These are phyloP conservation scores for Fagus crenata DNA, from an alignment of 306 rosid species.

Conservation along the genomic window DNA sequence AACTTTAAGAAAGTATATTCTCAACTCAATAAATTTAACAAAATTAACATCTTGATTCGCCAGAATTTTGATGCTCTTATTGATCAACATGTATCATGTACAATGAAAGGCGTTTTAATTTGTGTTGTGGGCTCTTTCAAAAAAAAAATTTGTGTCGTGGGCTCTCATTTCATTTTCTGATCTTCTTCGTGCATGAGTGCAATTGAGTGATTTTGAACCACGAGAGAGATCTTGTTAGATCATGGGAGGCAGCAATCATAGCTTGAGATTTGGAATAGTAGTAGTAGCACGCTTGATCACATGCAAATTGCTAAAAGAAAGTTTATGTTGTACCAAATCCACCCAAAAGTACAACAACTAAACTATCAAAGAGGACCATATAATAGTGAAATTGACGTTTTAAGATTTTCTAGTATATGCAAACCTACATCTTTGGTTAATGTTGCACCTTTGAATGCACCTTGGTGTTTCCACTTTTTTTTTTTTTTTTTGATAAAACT, in stretches of 20 bases:
- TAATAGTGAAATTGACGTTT: no score
- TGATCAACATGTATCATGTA: slow-evolving; percentile 6
- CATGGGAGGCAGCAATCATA: slow-evolving; percentile 64
- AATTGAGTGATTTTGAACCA: slow-evolving; percentile 36
- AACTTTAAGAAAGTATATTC: no score
- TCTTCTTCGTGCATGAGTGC: slow-evolving; percentile 30
- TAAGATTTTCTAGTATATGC: no score
- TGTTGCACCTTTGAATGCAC: not conserved
- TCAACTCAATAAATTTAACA: no score
- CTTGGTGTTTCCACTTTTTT: no score
- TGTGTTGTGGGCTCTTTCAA: slow-evolving; percentile 3
- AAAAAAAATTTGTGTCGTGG: not conserved
- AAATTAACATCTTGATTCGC: no score
- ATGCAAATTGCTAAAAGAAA: not conserved
- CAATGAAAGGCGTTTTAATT: not conserved
- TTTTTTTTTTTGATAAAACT: no score
- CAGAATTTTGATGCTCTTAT: no score
- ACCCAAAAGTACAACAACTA: not conserved
- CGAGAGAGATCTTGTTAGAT: slow-evolving; percentile 37
- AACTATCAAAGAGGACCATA: no score
- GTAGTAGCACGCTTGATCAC: slow-evolving; percentile 10
- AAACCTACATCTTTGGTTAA: no score
- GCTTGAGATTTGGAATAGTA: slow-evolving; percentile 8
- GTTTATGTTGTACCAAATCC: not conserved
- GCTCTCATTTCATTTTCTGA: slow-evolving; percentile 13